Conservation (phyloP, 352 stramenopile species). For the Globisporangium nunn region DNA sequence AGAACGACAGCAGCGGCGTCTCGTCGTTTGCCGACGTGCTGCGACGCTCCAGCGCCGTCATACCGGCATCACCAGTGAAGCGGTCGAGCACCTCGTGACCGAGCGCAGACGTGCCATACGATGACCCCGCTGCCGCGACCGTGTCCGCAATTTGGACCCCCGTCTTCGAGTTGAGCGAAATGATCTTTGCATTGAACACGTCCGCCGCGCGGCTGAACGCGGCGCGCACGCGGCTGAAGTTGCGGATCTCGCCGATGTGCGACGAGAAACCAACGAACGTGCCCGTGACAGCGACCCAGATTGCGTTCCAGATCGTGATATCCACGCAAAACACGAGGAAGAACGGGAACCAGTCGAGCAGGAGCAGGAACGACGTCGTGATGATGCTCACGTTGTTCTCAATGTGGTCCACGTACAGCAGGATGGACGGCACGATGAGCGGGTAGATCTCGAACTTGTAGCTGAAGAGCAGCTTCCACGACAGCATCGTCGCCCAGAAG, state of each 20-base stretch:
- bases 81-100: constrained; percentile 57
- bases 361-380: constrained; percentile 86
- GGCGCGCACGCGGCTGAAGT: constrained; percentile 81
- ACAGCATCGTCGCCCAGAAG: constrained; percentile 93
- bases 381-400: constrained; percentile 82
- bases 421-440: constrained; percentile 91
- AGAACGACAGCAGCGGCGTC: constrained; percentile 81
- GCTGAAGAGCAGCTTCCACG: constrained; percentile 97
- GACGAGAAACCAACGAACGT: constrained; percentile 96
- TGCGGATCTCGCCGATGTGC: constrained; percentile 94
- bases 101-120: constrained; percentile 37
- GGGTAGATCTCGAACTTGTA: constrained; percentile 98
- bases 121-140: constrained; percentile 14
- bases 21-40: constrained; percentile 22
- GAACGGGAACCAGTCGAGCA: constrained; percentile 95
- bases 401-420: constrained; percentile 96
- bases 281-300: constrained; percentile 95
- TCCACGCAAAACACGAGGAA: constrained; percentile 98
- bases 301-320: constrained; percentile 97
- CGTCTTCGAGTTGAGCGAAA: constrained; percentile 70
- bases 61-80: constrained; percentile 26
- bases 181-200: constrained; percentile 84
- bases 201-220: constrained; percentile 84
- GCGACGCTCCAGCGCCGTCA: constrained; percentile 9
- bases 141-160: constrained; percentile 44